These are phyloP conservation scores for Pestalotiopsis sp. DNA, from an alignment of 2,329 filamentous ascomycete genomes.

Conservation along the genomic window DNA sequence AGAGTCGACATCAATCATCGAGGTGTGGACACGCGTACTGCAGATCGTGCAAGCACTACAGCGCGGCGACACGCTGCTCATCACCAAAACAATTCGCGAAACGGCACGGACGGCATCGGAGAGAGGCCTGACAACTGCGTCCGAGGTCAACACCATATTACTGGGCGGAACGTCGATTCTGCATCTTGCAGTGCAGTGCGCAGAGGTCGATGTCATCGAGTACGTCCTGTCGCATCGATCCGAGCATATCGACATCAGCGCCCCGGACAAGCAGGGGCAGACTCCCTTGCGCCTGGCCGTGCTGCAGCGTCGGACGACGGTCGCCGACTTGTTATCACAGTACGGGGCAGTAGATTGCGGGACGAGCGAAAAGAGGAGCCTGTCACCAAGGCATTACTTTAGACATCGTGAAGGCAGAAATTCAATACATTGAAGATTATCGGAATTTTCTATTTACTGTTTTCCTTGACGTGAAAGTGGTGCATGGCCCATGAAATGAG, in stretches of 20 bases:
- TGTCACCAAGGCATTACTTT: not conserved
- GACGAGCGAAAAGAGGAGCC: not conserved
- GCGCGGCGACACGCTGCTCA: conserved; percentile 1
- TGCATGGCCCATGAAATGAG: too few species aligned
- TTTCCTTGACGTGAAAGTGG: not conserved
- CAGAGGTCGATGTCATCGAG: not conserved
- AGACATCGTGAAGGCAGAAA: not conserved
- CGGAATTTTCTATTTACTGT: not conserved
- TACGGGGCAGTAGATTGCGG: not conserved
- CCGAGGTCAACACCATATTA: not conserved
- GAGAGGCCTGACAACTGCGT: not conserved
- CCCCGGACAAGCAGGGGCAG: not conserved
- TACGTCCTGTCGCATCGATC: not conserved
- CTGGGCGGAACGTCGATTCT: not conserved
- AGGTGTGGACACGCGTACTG: not conserved
- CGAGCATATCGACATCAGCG: not conserved
- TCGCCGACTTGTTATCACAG: not conserved
- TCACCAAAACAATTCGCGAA: not conserved
- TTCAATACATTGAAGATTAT: not conserved
- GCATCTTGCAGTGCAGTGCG: not conserved
- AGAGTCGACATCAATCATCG: not conserved
- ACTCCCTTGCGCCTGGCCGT: not conserved
- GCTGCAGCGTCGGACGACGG: not conserved
- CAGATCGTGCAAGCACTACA: not conserved
- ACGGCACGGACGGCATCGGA: not conserved